Conservation (phyloP, 2,329 filamentous ascomycete genomes). For the Calonectria pteridis region DNA sequence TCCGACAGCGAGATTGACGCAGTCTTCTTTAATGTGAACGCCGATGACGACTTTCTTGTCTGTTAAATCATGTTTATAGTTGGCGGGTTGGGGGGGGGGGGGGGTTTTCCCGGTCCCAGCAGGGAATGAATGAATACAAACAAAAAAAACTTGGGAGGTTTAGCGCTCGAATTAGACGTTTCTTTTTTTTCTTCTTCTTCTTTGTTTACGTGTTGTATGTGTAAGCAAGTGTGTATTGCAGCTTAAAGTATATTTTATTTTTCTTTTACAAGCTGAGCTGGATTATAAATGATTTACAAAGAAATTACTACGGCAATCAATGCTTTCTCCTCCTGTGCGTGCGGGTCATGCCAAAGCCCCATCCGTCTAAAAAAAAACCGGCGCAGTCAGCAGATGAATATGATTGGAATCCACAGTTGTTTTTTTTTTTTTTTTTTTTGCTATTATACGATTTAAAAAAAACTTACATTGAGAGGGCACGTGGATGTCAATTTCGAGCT, state of each 20-base stretch:
- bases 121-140: not conserved
- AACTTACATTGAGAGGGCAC: slow-evolving; percentile 53
- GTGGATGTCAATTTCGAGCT: slow-evolving; percentile 59
- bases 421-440: no score
- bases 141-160: slow-evolving; percentile 2
- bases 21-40: slow-evolving; percentile 31
- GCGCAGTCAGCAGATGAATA: not conserved
- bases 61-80: slow-evolving; percentile 23
- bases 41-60: slow-evolving; percentile 27
- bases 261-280: not conserved
- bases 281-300: not conserved
- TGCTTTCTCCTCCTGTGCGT: slow-evolving; percentile 40
- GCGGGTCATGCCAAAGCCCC: slow-evolving; percentile 43
- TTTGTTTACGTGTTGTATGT: not conserved
- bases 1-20: slow-evolving; percentile 24
- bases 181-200: not conserved
- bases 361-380: slow-evolving; percentile 36
- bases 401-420: not conserved
- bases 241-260: not conserved
- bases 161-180: slow-evolving; percentile 17
- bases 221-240: not conserved
- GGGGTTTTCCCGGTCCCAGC: not conserved
- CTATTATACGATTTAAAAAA: not conserved
- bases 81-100: no score
- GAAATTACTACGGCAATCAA: slow-evolving; percentile 9